Conservation (phyloP, 805 yeast species). For the Ogataea pignaliae region DNA sequence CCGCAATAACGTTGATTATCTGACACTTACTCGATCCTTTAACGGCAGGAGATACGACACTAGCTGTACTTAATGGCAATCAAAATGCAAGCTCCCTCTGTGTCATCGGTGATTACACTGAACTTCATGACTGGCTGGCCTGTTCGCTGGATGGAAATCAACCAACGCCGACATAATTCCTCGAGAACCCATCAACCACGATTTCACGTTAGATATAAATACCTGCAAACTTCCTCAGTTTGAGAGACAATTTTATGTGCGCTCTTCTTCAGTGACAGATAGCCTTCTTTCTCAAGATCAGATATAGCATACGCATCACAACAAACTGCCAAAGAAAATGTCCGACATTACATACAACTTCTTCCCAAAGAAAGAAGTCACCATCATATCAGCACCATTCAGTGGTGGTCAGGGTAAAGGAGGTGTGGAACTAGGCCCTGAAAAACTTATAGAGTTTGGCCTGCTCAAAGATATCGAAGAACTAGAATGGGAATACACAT, state of each 20-base stretch:
- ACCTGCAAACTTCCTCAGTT: background rate
- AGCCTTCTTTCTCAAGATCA: no score
- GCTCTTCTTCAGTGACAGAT: no score
- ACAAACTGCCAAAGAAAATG: conserved; percentile 2
- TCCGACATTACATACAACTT: conserved; percentile 42
- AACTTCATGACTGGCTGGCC: no score
- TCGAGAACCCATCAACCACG: no score
- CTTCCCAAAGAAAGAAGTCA: conserved; percentile 49
- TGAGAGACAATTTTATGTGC: background rate
- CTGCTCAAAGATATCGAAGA: conserved; percentile 54
- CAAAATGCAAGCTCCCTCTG: background rate
- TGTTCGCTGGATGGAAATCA: no score
- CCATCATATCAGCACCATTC: conserved; percentile 87
- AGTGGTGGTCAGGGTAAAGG: conserved; percentile 92
- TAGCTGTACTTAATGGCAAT: conserved; percentile 5
- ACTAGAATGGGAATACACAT: conserved; percentile 66
- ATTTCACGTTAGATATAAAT: no score
- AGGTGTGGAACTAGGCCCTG: conserved; percentile 96
- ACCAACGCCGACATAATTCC: no score
- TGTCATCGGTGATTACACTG: background rate
- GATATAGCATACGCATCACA: conserved; percentile 1
- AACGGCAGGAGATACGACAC: conserved; percentile 3
- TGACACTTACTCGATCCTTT: background rate
- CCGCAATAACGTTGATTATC: no score
- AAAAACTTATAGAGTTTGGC: conserved; percentile 69